These are phyloP conservation scores for Cronartium ribicola DNA, from an alignment of 1,284 basidiomycete genomes.

Conservation along the genomic window DNA sequence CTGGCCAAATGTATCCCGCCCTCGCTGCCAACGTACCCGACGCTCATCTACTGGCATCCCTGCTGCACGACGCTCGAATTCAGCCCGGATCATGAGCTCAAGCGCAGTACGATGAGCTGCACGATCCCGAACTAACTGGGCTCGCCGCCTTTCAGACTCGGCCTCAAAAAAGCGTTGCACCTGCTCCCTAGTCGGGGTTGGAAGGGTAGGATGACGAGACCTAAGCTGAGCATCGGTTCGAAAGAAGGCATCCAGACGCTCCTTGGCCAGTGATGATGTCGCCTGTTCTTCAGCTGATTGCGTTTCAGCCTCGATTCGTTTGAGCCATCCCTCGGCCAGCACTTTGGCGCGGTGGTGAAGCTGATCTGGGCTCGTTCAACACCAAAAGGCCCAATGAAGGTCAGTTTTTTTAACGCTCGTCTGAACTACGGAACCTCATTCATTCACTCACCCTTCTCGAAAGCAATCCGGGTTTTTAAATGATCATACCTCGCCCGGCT, in stretches of 20 bases:
- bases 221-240: background rate
- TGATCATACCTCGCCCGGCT: background rate
- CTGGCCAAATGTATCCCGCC: background rate
- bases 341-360: conserved; percentile 20
- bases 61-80: background rate
- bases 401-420: background rate
- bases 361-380: background rate
- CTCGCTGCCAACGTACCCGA: background rate
- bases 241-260: background rate
- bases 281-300: background rate
- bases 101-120: background rate
- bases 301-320: conserved; percentile 30
- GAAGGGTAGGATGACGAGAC: background rate
- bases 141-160: background rate
- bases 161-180: background rate
- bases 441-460: background rate
- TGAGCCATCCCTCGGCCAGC: conserved; percentile 25
- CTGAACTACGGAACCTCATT: background rate
- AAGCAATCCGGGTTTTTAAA: background rate
- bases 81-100: background rate
- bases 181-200: background rate
- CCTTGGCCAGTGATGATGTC: background rate
- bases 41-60: background rate
- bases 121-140: background rate
- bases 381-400: background rate